Evolutionary conservation across 805 yeast species (phyloP), one percentile per base, ranked within the genome.

Genomic region (Lachancea mirantina): DNA sequence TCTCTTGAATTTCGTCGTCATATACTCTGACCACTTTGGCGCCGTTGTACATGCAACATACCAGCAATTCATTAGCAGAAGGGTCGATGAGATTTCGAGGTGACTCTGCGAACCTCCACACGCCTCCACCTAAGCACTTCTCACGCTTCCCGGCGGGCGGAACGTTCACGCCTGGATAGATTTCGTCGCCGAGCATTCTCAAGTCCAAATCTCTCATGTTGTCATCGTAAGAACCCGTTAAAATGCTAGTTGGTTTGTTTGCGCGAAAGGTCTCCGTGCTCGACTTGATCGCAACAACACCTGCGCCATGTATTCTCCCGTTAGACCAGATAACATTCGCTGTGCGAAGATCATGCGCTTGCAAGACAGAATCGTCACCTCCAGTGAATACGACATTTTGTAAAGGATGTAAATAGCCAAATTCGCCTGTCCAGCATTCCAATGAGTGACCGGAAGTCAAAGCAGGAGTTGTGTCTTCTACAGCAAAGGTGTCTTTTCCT

Each of bases 41-140:
- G 11, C 98, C 98, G 44, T 84, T 87, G 50, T 89, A 89, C 97
- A 92, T 92, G 50, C 96, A 85, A 54, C 96, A 88, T 0, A 78
- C 76, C 30, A 89, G 59, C 0, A 89, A 67, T 25, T 72, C 60
- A 36, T 71, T 59, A 20, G 64, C 65, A 9, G 50, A 44, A 18
- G 9, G 13, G 5, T 17, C 8, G 11, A 14, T 16, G 13, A 19
- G 13, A 7, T 36, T 30, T 0, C 42, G 34, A 0, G 76, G 72
- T 13, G 73, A 65, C 2, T 95, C 95, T 6, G 76, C 61, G 37
- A 92, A 65, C 46, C 95, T 65, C 98, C 98, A 89, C 3, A 89
- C 97, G 2, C 98, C 98, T 5, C 98, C 97, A 1, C 85, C 88
- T 3, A 92, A 61, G 28, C 78, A 70, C 18, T 64, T 55, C 26